Base-by-base conservation (phyloP, 345 rosid species). In the Salix exigua region DNA sequence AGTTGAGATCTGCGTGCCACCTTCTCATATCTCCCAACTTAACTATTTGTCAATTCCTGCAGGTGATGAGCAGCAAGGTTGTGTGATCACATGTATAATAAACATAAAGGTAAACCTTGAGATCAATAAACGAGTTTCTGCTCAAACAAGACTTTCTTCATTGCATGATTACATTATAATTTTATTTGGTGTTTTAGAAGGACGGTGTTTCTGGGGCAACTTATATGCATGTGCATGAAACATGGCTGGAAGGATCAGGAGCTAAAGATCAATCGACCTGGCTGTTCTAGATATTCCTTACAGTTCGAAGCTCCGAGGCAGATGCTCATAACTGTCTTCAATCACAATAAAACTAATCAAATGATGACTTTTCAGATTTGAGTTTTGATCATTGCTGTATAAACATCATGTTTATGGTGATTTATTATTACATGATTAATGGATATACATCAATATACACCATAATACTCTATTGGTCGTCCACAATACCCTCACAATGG, bases 61-160 rank as follows among this genome's bases (percentile, higher is more conserved):
- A 96, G 99, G 86, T 4, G 89, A 87, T 3, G 94, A 87, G 72
- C 87, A 83, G 61, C 77, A 42, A 79, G 82, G 98, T 76, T 87
- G 94, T 82, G 82, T 84, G 69, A 86, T 83, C 66, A 82, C 97
- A 18, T 81, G 78, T 9, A 75, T 91, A 72, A 71, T 90, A 76
- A 85, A 77, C 31, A 51, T 82, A 13, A 82, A 93, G 96, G 98
- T 91, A 85, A 71, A 61, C 68, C 23, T 19, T 55, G 62, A 66
- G 51, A 70, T 38, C 23, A 26, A 61, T 66, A 18, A 61, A 63
- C 17, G 73, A 44, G 71, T 75, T 55, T 61, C 28, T 51, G 31
- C 19, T 3, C 19, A 60, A 62, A 40, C 33, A 66, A 2, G 62
- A 38, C 12, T 14, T 21, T 4, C 23, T 2, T 13, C 42, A 58